Evolutionary conservation across 179 eudicot genomes (phyloP), one percentile per base, ranked within the genome.

Genomic region (Amaranthus tricolor): DNA sequence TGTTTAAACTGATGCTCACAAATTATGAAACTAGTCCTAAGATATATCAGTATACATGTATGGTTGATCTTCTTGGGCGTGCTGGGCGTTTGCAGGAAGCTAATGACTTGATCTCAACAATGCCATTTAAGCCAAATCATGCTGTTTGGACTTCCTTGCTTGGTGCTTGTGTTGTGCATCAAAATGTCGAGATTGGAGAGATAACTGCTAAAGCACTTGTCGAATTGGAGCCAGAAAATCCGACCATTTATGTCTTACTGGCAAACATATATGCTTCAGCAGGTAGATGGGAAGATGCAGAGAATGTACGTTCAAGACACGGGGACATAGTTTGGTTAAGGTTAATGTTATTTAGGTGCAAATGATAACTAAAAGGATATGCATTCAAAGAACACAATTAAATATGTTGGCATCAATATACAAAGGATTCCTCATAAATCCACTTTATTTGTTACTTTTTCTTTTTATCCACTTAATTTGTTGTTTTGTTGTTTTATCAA

Each of bases 31-130:
- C 31, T 7, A 51, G 21, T 53, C 80, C 77, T 14, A 53, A 43
- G 9, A 47, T 66, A 62, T 55, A 82, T 45, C 85, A 82, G 48
- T 82, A 78, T 68, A 72, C 80, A 54, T 78, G 82, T 59, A 74
- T 82, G 75, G 77, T 82, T 71, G 85, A 78, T 75, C 85, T 82
- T 44, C 77, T 82, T 49, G 82, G 85, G 68, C 77, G 85, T 45
- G 82, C 77, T 59, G 82, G 85, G 40, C 79, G 66, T 56, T 65
- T 82, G 77, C 68, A 68, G 48, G 82, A 76, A 82, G 85, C 85
- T 58, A 67, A 79, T 59, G 76, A 69, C 17, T 55, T 79, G 73
- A 73, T 79, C 58, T 19, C 52, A 8, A 47, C 73, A 7, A 82
- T 82, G 82, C 80, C 80, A 14, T 79, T 62, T 63, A 63, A 9